Percentiles rank a stretch among this genome's conserved stretches.
Conservation (phyloP, 495 filamentous ascomycete species). For the Wilcoxina mikolae region DNA sequence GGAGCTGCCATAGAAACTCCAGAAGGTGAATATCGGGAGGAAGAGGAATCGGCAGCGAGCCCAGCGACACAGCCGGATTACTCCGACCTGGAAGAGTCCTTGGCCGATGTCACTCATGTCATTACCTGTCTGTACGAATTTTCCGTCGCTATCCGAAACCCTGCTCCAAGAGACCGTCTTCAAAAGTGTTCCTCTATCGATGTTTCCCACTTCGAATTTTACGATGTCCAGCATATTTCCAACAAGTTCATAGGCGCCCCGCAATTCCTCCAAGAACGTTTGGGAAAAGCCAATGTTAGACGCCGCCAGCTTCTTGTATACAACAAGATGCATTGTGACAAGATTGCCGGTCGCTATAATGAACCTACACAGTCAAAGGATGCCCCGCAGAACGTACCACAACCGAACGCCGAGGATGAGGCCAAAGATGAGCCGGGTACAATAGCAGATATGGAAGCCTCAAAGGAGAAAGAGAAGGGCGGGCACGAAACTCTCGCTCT, state of each 20-base stretch:
- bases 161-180: constrained; percentile 27
- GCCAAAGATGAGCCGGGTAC: no score
- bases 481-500: no score
- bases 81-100: not conserved
- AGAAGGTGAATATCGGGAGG: not conserved
- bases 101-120: constrained; percentile 7
- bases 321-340: constrained; percentile 15
- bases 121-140: constrained; percentile 20
- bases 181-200: constrained; percentile 23
- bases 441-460: no score
- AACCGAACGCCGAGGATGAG: no score
- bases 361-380: no score
- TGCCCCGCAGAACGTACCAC: no score
- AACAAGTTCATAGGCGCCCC: constrained; percentile 21
- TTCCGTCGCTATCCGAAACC: constrained; percentile 17
- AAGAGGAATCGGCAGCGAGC: not conserved
- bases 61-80: not conserved
- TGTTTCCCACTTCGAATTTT: constrained; percentile 27
- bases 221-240: constrained; percentile 27
- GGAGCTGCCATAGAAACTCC: not conserved
- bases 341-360: constrained; percentile 2
- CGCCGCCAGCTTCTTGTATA: constrained; percentile 22
- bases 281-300: constrained; percentile 30
- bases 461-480: no score
- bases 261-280: constrained; percentile 12